phyloP scores from a whole-genome alignment of 257 asterid genomes.

The Solanum stenotomum region DNA sequence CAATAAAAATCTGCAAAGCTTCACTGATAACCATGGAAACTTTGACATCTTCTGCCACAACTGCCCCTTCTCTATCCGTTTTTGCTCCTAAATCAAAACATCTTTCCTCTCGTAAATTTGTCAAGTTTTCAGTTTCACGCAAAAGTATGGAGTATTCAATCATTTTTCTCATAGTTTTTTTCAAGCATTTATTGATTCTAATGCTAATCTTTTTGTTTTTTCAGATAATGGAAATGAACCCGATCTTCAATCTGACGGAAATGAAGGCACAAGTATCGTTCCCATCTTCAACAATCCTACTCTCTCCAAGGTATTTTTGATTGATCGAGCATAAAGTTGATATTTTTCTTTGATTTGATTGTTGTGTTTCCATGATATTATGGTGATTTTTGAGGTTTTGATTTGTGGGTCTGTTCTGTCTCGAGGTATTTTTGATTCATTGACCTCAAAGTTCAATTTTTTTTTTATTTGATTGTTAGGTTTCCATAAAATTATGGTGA shows the following conservation, averaged over 20 bases:
- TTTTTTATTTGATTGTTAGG: background rate
- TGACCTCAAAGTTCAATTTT: background rate
- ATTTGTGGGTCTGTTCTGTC: background rate
- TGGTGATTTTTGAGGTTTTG: background rate
- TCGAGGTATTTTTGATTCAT: background rate
- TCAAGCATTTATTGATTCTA: background rate
- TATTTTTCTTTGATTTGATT: background rate
- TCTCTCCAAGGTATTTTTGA: constrained; percentile 42
- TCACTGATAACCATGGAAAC: constrained; percentile 40
- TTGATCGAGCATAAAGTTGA: background rate
- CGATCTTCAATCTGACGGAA: constrained; percentile 41
- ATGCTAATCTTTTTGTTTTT: background rate
- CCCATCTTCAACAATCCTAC: constrained; percentile 37
- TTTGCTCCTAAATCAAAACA: constrained; percentile 37
- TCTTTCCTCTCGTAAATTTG: constrained; percentile 14
- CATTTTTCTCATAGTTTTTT: background rate
- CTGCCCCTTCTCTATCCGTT: constrained; percentile 37
- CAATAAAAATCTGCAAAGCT: background rate
- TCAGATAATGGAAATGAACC: constrained; percentile 37
- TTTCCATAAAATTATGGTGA: background rate
- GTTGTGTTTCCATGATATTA: background rate
- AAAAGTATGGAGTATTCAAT: constrained; percentile 21
- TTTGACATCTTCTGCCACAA: constrained; percentile 25
- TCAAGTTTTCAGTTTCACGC: constrained; percentile 53
- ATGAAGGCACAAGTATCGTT: constrained; percentile 25